Evolutionary conservation across 75 land plant genomes (phyloP).

Genomic region (Pseudotsuga menziesii): DNA sequence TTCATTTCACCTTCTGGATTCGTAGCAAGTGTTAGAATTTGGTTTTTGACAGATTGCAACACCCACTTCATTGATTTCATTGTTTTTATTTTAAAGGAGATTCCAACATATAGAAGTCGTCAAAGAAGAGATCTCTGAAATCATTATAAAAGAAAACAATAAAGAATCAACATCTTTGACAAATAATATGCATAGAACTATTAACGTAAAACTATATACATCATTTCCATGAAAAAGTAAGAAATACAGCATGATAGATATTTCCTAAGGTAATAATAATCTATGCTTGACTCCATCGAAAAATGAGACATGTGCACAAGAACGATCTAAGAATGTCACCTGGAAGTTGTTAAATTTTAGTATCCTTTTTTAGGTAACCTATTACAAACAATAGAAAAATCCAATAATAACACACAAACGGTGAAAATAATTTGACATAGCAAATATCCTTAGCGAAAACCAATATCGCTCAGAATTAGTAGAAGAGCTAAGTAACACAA

Average conservation of each 20-base stretch:
- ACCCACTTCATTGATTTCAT: slow-evolving; percentile 30
- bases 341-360: neutral
- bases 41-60: slow-evolving; percentile 45
- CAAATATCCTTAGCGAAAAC: neutral
- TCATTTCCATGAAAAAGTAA: neutral
- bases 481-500: neutral
- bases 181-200: neutral
- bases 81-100: slow-evolving; percentile 19
- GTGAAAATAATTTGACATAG: neutral
- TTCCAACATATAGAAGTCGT: slow-evolving; percentile 42
- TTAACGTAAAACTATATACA: neutral
- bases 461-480: neutral
- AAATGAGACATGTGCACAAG: neutral
- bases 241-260: neutral
- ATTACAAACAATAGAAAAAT: neutral
- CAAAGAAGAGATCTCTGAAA: slow-evolving; percentile 31
- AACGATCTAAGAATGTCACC: neutral
- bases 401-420: neutral
- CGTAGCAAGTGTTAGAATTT: slow-evolving; percentile 18
- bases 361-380: neutral
- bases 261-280: neutral
- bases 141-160: neutral
- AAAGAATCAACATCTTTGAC: neutral
- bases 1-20: slow-evolving; percentile 20
- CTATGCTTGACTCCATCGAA: neutral